Evolutionary conservation across 2,329 filamentous ascomycete genomes (phyloP).

Genomic region (Lachnellula willkommii): DNA sequence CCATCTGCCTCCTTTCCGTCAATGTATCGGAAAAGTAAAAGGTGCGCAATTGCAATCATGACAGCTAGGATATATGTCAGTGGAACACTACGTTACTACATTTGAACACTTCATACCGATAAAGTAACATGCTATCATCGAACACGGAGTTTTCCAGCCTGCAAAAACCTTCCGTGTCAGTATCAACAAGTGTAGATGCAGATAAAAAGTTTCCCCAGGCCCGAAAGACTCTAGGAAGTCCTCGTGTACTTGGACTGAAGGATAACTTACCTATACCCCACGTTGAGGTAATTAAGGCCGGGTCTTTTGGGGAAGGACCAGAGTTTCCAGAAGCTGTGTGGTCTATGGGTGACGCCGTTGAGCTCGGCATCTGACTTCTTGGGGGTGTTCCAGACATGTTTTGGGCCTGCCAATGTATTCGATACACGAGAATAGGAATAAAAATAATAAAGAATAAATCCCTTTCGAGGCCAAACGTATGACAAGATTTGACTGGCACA

Average conservation of each 20-base stretch:
- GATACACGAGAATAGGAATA: neutral
- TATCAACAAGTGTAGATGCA: no score
- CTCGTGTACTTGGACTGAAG: no score
- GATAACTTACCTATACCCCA: neutral
- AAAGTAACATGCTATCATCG: slow-evolving; percentile 17
- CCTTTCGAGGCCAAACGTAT: neutral
- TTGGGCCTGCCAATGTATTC: neutral
- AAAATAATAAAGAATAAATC: neutral
- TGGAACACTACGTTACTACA: neutral
- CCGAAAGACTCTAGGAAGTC: neutral
- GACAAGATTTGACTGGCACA: neutral
- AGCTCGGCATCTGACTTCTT: neutral
- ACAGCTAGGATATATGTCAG: slow-evolving; percentile 8
- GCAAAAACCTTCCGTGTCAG: no score
- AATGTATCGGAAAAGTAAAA: slow-evolving; percentile 19
- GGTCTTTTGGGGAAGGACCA: slow-evolving; percentile 7
- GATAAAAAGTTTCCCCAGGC: no score
- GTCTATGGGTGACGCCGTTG: neutral
- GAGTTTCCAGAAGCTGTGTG: neutral
- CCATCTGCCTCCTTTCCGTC: slow-evolving; percentile 21
- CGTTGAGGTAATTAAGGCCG: slow-evolving; percentile 15
- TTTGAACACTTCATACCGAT: slow-evolving; percentile 10
- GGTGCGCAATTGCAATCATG: slow-evolving; percentile 14
- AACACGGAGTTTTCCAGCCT: slow-evolving; percentile 21
- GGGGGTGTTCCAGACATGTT: neutral